phyloP scores from a whole-genome alignment of 345 rosid species.

The Camelina hispida region DNA sequence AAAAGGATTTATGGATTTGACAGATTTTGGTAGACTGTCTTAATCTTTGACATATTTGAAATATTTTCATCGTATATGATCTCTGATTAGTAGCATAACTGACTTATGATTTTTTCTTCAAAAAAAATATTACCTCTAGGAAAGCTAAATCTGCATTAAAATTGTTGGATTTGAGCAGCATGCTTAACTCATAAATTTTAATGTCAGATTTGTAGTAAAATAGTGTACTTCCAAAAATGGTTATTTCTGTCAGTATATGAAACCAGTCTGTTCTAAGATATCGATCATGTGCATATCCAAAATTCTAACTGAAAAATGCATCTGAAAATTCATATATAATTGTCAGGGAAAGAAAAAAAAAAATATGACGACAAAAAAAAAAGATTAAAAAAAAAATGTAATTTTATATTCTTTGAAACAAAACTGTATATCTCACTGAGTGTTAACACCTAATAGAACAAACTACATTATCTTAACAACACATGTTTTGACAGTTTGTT shows the following conservation, averaged over 20 bases:
- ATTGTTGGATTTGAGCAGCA: not conserved
- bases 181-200: too few relatives aligned
- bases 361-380: too few relatives aligned
- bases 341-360: too few relatives aligned
- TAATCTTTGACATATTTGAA: not conserved
- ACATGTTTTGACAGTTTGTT: constrained; percentile 43
- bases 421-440: constrained; percentile 33
- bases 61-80: not conserved
- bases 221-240: constrained; percentile 18
- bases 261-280: constrained; percentile 27
- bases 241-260: not conserved
- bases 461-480: constrained; percentile 38
- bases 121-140: too few relatives aligned
- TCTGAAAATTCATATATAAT: constrained; percentile 3
- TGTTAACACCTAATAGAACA: constrained; percentile 46
- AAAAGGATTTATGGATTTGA: not conserved
- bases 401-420: constrained; percentile 19
- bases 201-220: not conserved
- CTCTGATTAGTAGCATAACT: too few relatives aligned
- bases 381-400: not conserved
- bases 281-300: constrained; percentile 35
- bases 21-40: constrained; percentile 6
- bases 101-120: too few relatives aligned
- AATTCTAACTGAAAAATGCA: constrained; percentile 19
- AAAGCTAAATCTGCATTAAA: too few relatives aligned